Conservation (phyloP, 176 grass and related monocot genomes). For the Rhynchospora pubera region DNA sequence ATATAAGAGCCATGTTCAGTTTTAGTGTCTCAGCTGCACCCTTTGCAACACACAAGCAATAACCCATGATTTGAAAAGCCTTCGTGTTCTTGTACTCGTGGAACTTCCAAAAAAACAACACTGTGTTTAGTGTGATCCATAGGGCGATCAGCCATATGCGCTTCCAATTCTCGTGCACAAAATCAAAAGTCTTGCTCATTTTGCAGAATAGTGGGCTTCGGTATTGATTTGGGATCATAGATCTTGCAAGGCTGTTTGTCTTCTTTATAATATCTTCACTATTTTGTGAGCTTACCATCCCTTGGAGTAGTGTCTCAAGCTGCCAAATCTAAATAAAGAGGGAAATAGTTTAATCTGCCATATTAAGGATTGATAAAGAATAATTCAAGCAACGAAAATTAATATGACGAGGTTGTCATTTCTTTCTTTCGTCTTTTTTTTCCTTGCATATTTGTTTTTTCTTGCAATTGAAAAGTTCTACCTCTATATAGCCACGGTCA, state of each 20-base stretch:
- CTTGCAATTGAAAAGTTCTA: conserved; percentile 12
- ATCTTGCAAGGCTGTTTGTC: conserved; percentile 51
- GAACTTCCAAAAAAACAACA: conserved; percentile 72
- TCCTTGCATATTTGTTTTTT: background rate
- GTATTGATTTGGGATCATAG: conserved; percentile 63
- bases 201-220: conserved; percentile 41
- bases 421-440: background rate
- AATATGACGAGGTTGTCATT: background rate
- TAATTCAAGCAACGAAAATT: background rate
- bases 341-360: background rate
- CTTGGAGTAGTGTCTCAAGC: conserved; percentile 76
- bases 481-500: conserved; percentile 67
- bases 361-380: background rate
- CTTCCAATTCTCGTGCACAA: conserved; percentile 91
- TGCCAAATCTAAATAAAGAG: conserved; percentile 62
- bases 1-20: conserved; percentile 94
- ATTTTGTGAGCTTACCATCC: conserved; percentile 48
- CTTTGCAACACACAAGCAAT: conserved; percentile 86
- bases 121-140: conserved; percentile 47
- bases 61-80: conserved; percentile 86
- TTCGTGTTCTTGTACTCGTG: conserved; percentile 49
- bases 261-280: conserved; percentile 34
- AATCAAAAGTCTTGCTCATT: conserved; percentile 46
- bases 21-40: conserved; percentile 87
- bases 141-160: conserved; percentile 77